Evolutionary conservation across 768 basidiomycete genomes (phyloP).

Genomic region (Neoboletus brunneissimus): DNA sequence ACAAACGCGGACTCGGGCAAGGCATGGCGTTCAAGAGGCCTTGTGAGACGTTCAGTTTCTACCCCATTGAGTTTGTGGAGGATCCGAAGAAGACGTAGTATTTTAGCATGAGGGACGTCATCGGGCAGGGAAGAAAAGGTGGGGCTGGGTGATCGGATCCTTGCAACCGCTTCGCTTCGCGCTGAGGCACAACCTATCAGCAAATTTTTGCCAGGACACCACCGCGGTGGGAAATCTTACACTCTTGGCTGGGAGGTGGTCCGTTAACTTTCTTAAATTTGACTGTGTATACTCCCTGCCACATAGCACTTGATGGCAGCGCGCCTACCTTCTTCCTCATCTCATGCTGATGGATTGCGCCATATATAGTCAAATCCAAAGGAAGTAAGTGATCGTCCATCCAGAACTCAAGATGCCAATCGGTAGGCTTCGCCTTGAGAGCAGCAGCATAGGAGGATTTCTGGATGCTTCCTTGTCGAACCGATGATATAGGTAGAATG

Average conservation of each 20-base stretch:
- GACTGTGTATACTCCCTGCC: slow-evolving; percentile 88
- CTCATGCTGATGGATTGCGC: slow-evolving; percentile 92
- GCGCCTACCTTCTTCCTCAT: slow-evolving; percentile 68
- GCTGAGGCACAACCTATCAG: slow-evolving; percentile 21
- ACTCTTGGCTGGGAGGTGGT: slow-evolving; percentile 61
- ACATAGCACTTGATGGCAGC: slow-evolving; percentile 68
- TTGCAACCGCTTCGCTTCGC: slow-evolving; percentile 42
- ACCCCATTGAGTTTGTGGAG: slow-evolving; percentile 77
- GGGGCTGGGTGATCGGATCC: slow-evolving; percentile 62
- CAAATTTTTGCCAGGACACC: background rate
- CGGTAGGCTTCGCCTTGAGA: slow-evolving; percentile 85
- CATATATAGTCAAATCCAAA: slow-evolving; percentile 90
- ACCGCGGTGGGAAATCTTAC: slow-evolving; percentile 38
- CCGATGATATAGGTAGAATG: slow-evolving; percentile 32
- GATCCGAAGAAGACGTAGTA: slow-evolving; percentile 85
- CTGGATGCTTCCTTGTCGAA: slow-evolving; percentile 32
- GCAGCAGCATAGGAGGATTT: slow-evolving; percentile 89
- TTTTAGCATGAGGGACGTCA: slow-evolving; percentile 84
- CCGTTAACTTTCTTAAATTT: slow-evolving; percentile 92
- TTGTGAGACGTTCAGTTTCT: slow-evolving; percentile 58
- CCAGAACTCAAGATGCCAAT: slow-evolving; percentile 96
- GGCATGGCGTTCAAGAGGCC: slow-evolving; percentile 50
- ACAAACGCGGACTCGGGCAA: slow-evolving; percentile 85
- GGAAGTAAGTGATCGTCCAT: slow-evolving; percentile 87
- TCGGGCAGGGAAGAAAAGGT: slow-evolving; percentile 77